These are phyloP conservation scores for Quercus lobata DNA, from an alignment of 331 rosid species.

Conservation along the genomic window DNA sequence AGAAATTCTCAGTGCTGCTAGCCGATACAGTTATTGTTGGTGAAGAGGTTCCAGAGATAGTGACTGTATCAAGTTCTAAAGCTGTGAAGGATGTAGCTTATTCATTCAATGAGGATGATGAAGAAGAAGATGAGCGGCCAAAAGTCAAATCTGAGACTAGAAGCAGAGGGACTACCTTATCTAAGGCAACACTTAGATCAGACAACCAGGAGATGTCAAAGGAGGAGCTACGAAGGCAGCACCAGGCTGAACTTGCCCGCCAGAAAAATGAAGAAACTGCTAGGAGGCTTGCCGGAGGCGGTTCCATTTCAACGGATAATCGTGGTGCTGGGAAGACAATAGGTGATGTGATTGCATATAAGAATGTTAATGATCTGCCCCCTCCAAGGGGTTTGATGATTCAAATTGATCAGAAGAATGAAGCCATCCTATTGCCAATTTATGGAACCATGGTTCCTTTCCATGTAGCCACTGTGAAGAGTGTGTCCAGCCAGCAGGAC, in stretches of 20 bases:
- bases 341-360: conserved; percentile 66
- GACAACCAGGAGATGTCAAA: conserved; percentile 78
- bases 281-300: conserved; percentile 80
- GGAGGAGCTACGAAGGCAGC: conserved; percentile 78
- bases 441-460: conserved; percentile 84
- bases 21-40: conserved; percentile 69
- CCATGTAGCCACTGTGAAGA: conserved; percentile 73
- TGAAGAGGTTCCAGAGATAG: conserved; percentile 48
- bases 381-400: conserved; percentile 66
- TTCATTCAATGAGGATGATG: conserved; percentile 78
- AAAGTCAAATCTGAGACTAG: conserved; percentile 23
- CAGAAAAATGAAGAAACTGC: conserved; percentile 92
- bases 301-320: conserved; percentile 32
- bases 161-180: conserved; percentile 26
- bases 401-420: conserved; percentile 78
- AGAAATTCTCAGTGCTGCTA: conserved; percentile 56
- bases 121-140: conserved; percentile 46
- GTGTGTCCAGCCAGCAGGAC: conserved; percentile 79
- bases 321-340: conserved; percentile 43
- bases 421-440: conserved; percentile 68
- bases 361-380: conserved; percentile 68
- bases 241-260: conserved; percentile 87
- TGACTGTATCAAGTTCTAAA: conserved; percentile 60
- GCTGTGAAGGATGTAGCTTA: conserved; percentile 77
- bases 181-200: conserved; percentile 74